phyloP scores from a whole-genome alignment of 108 stramenopile genomes.

The Cyclotella kingstonii region DNA sequence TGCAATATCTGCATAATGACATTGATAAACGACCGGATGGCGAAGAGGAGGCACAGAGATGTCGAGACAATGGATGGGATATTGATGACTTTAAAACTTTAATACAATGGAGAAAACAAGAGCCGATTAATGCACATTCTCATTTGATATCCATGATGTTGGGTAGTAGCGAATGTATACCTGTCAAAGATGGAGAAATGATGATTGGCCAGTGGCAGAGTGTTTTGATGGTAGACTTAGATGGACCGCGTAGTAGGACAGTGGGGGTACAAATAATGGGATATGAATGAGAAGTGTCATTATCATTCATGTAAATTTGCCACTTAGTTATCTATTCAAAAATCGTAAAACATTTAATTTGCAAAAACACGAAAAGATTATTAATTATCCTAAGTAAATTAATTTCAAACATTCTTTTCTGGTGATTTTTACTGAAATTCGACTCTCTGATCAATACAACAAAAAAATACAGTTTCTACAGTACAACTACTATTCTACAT shows the following conservation, averaged over 20 bases:
- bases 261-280: conserved; percentile 83
- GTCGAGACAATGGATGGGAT: conserved; percentile 85
- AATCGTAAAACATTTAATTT: background rate
- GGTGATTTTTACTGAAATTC: background rate
- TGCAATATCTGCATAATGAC: conserved; percentile 82
- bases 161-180: conserved; percentile 77
- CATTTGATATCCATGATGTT: conserved; percentile 80
- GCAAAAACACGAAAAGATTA: too few relatives aligned
- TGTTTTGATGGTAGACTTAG: conserved; percentile 79
- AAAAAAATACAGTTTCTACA: background rate
- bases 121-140: conserved; percentile 90
- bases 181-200: conserved; percentile 79
- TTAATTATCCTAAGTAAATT: too few relatives aligned
- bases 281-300: conserved; percentile 32
- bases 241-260: conserved; percentile 77
- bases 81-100: conserved; percentile 64
- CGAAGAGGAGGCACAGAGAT: conserved; percentile 77
- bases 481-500: background rate
- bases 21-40: conserved; percentile 78
- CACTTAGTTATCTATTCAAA: background rate
- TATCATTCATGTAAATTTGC: background rate
- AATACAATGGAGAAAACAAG: conserved; percentile 80
- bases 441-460: background rate
- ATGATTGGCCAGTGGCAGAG: conserved; percentile 87
- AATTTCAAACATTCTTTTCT: too few relatives aligned